Conservation (phyloP, 2,329 filamentous ascomycete genomes). For the Aspergillus felis region DNA sequence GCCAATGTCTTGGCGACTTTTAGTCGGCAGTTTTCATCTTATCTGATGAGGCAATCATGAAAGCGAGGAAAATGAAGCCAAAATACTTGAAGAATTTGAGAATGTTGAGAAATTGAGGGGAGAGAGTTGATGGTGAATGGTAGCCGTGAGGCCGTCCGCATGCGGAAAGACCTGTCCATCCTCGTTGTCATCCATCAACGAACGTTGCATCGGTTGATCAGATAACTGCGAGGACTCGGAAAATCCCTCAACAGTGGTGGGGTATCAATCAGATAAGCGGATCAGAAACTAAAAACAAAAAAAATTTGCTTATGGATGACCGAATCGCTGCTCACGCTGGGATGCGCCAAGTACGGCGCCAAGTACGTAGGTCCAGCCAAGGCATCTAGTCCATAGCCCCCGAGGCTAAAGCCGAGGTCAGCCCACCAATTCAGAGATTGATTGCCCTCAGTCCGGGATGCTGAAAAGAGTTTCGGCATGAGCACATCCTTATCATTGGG, state of each 20-base stretch:
- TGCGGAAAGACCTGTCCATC: constrained; percentile 1
- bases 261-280: not conserved
- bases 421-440: not conserved
- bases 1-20: not conserved
- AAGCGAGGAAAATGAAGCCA: not conserved
- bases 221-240: not conserved
- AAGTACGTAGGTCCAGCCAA: too few relatives aligned
- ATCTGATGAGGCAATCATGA: not conserved
- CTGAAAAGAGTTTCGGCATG: not conserved
- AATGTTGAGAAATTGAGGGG: not conserved
- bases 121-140: not conserved
- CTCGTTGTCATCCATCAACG: not conserved
- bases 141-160: not conserved
- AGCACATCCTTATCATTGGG: too few relatives aligned
- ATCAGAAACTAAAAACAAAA: not conserved
- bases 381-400: too few relatives aligned
- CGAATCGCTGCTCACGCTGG: not conserved
- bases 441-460: not conserved
- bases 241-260: not conserved
- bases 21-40: constrained; percentile 1
- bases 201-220: not conserved
- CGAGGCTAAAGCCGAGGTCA: too few relatives aligned
- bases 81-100: not conserved
- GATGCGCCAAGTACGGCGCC: not conserved
- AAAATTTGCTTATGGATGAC: not conserved